These are phyloP conservation scores for Eimeria praecox DNA, from an alignment of 169 alveolate species.

Conservation along the genomic window DNA sequence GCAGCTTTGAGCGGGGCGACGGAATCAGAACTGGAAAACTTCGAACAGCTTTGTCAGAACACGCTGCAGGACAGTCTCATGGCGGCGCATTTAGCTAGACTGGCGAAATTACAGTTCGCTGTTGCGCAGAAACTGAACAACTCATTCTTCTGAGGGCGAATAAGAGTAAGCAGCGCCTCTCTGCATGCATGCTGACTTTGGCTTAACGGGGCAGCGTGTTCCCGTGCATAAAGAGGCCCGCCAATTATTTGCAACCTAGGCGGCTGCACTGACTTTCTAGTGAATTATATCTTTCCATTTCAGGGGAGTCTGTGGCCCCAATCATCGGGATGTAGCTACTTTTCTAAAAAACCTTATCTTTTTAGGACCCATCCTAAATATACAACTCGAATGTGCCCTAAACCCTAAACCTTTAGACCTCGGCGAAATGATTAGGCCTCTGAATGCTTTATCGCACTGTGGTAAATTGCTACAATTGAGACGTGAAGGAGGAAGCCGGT, in stretches of 20 bases:
- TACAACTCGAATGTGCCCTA: neutral
- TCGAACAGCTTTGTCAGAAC: conserved; percentile 91
- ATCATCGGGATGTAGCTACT: neutral
- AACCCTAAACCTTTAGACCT: neutral
- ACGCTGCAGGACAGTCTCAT: conserved; percentile 92
- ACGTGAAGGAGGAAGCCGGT: neutral
- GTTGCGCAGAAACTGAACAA: conserved; percentile 92
- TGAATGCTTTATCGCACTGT: neutral
- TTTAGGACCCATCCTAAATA: neutral
- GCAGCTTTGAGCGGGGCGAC: conserved; percentile 88
- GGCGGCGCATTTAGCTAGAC: conserved; percentile 88
- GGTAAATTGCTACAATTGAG: neutral
- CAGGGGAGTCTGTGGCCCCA: neutral
- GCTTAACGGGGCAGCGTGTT: neutral
- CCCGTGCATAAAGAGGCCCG: neutral
- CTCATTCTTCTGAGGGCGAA: conserved; percentile 84
- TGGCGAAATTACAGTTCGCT: conserved; percentile 91
- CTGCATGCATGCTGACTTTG: neutral
- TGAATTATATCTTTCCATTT: neutral
- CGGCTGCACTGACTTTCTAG: neutral
- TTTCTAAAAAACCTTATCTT: neutral
- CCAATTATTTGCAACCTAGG: conserved; percentile 12
- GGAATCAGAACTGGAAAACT: conserved; percentile 85
- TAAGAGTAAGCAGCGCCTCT: neutral
- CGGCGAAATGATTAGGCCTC: neutral